These are phyloP conservation scores for Stenogyne calaminthoides DNA, from an alignment of 305 asterid genomes.

Conservation along the genomic window DNA sequence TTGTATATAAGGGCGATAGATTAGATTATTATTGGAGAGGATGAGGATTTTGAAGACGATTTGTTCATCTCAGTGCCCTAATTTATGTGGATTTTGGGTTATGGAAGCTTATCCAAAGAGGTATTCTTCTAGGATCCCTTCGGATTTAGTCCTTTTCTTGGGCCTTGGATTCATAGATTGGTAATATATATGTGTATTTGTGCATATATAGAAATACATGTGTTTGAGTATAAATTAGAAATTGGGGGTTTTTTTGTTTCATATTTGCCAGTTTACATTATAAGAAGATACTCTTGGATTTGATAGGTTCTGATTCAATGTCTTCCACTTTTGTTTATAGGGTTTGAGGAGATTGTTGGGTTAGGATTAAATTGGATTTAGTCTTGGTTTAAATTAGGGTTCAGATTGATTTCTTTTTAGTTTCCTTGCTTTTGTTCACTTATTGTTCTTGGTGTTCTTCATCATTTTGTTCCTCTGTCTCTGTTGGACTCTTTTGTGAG, in stretches of 20 bases:
- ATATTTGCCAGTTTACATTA: conserved; percentile 8
- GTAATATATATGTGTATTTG: conserved; percentile 27
- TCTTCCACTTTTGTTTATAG: conserved; percentile 16
- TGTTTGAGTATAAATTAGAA: conserved; percentile 3
- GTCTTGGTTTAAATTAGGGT: conserved; percentile 26
- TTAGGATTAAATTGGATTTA: conserved; percentile 39
- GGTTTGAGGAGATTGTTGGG: conserved; percentile 38
- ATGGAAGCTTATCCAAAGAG: conserved; percentile 60
- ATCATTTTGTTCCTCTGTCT: neutral
- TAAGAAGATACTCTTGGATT: conserved; percentile 18
- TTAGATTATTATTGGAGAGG: conserved; percentile 25
- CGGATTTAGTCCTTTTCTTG: conserved; percentile 56
- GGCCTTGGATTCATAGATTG: conserved; percentile 67
- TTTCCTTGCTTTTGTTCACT: conserved; percentile 6
- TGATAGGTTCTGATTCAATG: conserved; percentile 23
- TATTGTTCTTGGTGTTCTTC: neutral
- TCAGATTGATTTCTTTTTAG: neutral
- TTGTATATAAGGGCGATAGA: conserved; percentile 19
- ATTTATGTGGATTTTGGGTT: conserved; percentile 45
- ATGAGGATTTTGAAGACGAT: conserved; percentile 47
- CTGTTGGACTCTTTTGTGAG: conserved; percentile 22
- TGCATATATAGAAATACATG: neutral
- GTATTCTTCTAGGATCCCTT: conserved; percentile 63
- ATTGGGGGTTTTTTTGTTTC: neutral
- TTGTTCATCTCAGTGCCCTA: conserved; percentile 36